These are phyloP conservation scores for Verticillium tricorpus DNA, from an alignment of 2,329 filamentous ascomycete species.

Conservation along the genomic window DNA sequence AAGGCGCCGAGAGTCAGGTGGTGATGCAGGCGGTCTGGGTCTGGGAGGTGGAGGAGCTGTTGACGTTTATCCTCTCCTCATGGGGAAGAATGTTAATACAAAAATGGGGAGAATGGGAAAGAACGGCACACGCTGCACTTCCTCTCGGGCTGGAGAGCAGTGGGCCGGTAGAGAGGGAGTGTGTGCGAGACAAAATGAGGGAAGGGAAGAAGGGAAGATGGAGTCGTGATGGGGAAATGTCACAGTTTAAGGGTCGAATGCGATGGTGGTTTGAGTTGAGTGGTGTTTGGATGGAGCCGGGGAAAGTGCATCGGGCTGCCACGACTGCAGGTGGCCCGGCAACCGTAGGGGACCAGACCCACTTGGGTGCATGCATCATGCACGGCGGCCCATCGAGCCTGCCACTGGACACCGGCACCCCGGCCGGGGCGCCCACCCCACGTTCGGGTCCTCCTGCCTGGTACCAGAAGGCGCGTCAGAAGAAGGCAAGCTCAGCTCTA, in stretches of 20 bases:
- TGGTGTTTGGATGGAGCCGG: neutral
- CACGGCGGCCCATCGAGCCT: neutral
- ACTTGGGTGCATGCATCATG: neutral
- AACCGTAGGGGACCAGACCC: neutral
- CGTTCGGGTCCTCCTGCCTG: neutral
- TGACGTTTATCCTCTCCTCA: neutral
- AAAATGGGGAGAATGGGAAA: neutral
- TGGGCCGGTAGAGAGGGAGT: neutral
- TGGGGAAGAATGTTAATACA: neutral
- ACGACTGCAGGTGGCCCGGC: neutral
- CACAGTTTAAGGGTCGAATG: neutral
- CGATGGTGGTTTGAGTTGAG: neutral
- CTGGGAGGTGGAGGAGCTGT: neutral
- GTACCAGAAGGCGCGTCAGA: no score
- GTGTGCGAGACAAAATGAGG: neutral
- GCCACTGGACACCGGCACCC: neutral
- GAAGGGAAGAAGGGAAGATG: neutral
- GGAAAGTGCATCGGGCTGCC: neutral
- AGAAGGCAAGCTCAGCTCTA: no score
- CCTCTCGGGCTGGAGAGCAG: neutral
- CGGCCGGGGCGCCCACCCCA: neutral
- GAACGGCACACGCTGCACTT: neutral
- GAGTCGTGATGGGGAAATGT: neutral
- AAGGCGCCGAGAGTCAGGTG: constrained; percentile 6
- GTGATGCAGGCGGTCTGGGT: constrained; percentile 2